Conservation (phyloP, 805 yeast genomes). For the Kodamaea lidongshanica region DNA sequence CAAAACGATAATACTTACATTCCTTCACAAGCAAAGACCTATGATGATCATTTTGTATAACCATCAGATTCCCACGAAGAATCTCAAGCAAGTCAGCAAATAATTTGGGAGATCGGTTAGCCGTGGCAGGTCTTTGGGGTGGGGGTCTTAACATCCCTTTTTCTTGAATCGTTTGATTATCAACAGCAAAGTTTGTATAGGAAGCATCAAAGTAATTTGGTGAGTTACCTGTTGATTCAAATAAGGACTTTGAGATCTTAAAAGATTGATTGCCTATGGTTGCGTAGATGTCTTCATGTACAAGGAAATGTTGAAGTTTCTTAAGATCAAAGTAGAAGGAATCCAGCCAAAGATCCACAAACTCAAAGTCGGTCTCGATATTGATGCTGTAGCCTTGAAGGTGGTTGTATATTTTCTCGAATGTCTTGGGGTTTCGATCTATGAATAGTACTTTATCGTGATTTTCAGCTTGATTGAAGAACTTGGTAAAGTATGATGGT, state of each 20-base stretch:
- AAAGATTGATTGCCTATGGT: slow-evolving; percentile 57
- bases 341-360: slow-evolving; percentile 59
- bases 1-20: slow-evolving; percentile 70
- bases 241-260: slow-evolving; percentile 49
- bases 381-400: slow-evolving; percentile 73
- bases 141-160: slow-evolving; percentile 67
- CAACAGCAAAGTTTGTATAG: slow-evolving; percentile 45
- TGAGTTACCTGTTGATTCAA: slow-evolving; percentile 57
- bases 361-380: slow-evolving; percentile 55
- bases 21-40: slow-evolving; percentile 57
- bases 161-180: slow-evolving; percentile 30
- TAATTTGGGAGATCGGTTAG: slow-evolving; percentile 46
- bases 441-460: slow-evolving; percentile 46
- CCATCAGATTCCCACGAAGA: slow-evolving; percentile 48
- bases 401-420: slow-evolving; percentile 61
- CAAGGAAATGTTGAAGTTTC: slow-evolving; percentile 43
- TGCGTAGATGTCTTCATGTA: slow-evolving; percentile 50
- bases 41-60: slow-evolving; percentile 46
- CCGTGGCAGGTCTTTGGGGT: slow-evolving; percentile 54
- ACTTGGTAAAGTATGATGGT: slow-evolving; percentile 82
- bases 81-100: slow-evolving; percentile 52
- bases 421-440: slow-evolving; percentile 69
- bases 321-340: slow-evolving; percentile 65
- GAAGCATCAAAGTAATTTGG: slow-evolving; percentile 75
- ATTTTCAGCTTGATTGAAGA: slow-evolving; percentile 42